Evolutionary conservation across 352 stramenopile species (phyloP).

Genomic region (Phytophthora rubi): DNA sequence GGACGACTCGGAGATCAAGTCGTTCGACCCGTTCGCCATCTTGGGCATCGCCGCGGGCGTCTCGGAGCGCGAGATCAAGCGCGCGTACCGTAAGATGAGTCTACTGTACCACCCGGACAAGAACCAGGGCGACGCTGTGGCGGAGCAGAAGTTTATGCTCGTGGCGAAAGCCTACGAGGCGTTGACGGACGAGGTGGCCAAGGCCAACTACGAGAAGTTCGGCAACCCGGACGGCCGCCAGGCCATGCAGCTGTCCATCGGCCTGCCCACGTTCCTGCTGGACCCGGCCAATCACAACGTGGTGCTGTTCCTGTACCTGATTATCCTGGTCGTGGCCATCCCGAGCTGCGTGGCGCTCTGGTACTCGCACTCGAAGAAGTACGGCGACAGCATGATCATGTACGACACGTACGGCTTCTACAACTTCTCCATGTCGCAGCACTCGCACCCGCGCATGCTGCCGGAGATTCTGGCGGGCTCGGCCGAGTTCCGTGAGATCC

Average conservation of each 20-base stretch:
- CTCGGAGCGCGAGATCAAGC: conserved; percentile 96
- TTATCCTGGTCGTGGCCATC: conserved; percentile 98
- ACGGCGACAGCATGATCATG: conserved; percentile 99
- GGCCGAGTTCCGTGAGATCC: conserved; percentile 91
- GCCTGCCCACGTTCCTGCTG: conserved; percentile 97
- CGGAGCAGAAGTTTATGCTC: conserved; percentile 99
- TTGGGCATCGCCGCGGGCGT: conserved; percentile 92
- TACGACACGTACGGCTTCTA: conserved; percentile 99
- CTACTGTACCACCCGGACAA: conserved; percentile 95
- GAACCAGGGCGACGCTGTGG: conserved; percentile 96
- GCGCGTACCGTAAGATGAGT: conserved; percentile 93
- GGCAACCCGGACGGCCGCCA: conserved; percentile 99
- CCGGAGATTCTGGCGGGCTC: conserved; percentile 94
- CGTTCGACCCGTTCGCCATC: conserved; percentile 98
- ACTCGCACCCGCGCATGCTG: conserved; percentile 94
- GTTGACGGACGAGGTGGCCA: conserved; percentile 95
- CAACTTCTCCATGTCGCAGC: conserved; percentile 96
- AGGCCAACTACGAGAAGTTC: conserved; percentile 98
- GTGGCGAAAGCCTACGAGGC: conserved; percentile 95
- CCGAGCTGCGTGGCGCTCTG: conserved; percentile 95
- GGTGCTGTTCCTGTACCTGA: conserved; percentile 98
- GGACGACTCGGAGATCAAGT: conserved; percentile 97
- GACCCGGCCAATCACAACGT: conserved; percentile 98
- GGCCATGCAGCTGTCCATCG: conserved; percentile 95
- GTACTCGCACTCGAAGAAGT: conserved; percentile 98